Conservation (phyloP, 2,329 filamentous ascomycete species). For the Hymenotorrendiella dingleyae region DNA sequence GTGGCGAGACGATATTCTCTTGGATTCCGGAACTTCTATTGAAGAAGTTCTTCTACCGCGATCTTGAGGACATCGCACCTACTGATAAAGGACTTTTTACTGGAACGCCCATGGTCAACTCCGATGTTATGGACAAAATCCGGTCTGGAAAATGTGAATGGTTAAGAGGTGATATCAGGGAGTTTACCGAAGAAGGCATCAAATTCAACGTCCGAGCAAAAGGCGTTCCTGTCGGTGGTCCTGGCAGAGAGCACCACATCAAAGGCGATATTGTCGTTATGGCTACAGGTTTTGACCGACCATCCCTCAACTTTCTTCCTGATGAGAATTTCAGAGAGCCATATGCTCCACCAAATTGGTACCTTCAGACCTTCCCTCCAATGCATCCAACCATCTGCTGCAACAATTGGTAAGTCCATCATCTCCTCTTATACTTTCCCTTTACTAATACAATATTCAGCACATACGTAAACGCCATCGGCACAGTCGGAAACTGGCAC, state of each 20-base stretch:
- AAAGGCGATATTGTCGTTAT: constrained; percentile 73
- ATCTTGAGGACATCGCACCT: constrained; percentile 68
- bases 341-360: constrained; percentile 80
- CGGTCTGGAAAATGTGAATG: constrained; percentile 67
- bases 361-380: constrained; percentile 79
- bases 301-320: constrained; percentile 67
- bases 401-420: constrained; percentile 55
- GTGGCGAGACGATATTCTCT: constrained; percentile 67
- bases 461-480: constrained; percentile 75
- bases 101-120: constrained; percentile 84
- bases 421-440: too few relatives aligned
- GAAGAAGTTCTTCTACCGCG: constrained; percentile 75
- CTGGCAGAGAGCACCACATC: constrained; percentile 60
- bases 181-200: constrained; percentile 58
- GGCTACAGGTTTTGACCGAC: constrained; percentile 76
- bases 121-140: constrained; percentile 70
- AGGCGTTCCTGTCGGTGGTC: constrained; percentile 71
- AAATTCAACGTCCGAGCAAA: constrained; percentile 64
- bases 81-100: constrained; percentile 69
- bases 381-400: constrained; percentile 66
- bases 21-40: constrained; percentile 74
- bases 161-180: constrained; percentile 73
- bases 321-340: constrained; percentile 65
- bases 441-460: neutral
- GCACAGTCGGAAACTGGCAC: constrained; percentile 80